Evolutionary conservation across 192 early-diverging fungal species (phyloP), one percentile per base, ranked within the genome.

Genomic region (Rhizophagus sp.): DNA sequence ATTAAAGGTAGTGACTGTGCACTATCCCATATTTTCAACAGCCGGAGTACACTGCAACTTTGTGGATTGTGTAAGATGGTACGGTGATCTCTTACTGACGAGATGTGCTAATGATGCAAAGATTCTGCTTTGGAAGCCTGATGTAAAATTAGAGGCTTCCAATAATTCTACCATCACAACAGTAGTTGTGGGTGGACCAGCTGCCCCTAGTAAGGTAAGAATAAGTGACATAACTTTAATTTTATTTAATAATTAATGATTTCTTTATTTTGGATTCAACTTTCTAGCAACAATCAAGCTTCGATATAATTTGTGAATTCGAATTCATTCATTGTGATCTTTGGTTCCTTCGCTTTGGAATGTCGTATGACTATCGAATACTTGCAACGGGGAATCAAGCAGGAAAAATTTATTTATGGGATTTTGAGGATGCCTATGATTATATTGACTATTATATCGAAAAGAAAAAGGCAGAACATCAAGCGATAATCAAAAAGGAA

Each of bases 291-390:
- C 41, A 64, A 62, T 22, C 76, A 12, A 57, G 36, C 12, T 78
- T 68, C 47, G 50, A 78, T 12, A 78, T 78, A 24, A 52, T 78
- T 13, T 78, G 76, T 11, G 76, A 78, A 78, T 78, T 78, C n/a
- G 39, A 41, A 47, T 78, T 78, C 15, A 33, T 52, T 13, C n/a
- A 78, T 36, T 78, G 76, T 52, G 65, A 78, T 36, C 68, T 78
- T 52, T 78, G 76, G 76, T 78, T 78, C 57, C 39, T 78, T 52
- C 34, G 76, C 13, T 78, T 66, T 50, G 76, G 76, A 22, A 41
- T 78, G 17, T 78, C 76, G 17, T 39, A 24, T 1, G 76, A 78
- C 25, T 47, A 61, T 50, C 22, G 11, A 68, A 27, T 52, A 12
- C 65, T 78, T 3, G 76, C 76, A 9, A 78, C 47, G 1, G 76